Evolutionary conservation across 2,329 filamentous ascomycete species (phyloP).

Genomic region (Neonectria punicea): DNA sequence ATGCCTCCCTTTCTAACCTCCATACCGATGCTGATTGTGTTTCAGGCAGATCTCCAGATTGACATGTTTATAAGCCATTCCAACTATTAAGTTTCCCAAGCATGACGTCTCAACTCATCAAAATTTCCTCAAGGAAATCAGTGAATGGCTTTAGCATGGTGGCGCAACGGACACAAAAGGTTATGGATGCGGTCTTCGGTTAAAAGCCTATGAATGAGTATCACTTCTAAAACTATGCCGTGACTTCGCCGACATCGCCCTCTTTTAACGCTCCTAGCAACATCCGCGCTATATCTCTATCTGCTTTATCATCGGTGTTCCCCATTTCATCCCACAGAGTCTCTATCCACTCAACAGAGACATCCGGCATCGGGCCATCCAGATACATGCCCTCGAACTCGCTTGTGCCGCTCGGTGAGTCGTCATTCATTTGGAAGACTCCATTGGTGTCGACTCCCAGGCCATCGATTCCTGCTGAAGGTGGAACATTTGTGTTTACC

Average conservation of each 20-base stretch:
- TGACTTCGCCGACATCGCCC: slow-evolving; percentile 35
- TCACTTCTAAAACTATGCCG: not conserved
- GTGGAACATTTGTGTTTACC: slow-evolving; percentile 33
- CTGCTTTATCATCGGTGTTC: slow-evolving; percentile 43
- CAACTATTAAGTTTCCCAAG: not conserved
- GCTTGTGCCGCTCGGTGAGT: slow-evolving; percentile 34
- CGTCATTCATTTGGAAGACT: slow-evolving; percentile 46
- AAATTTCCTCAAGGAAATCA: not conserved
- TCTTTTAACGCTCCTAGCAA: slow-evolving; percentile 53
- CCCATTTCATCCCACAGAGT: slow-evolving; percentile 48
- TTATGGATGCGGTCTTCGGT: slow-evolving; percentile 4
- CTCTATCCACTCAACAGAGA: slow-evolving; percentile 51
- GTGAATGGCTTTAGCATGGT: not conserved
- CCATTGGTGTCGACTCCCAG: slow-evolving; percentile 47
- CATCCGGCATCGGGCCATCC: slow-evolving; percentile 43
- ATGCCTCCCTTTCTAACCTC: not conserved
- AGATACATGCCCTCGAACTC: slow-evolving; percentile 43
- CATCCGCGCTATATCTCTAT: slow-evolving; percentile 51
- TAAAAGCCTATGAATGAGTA: not conserved
- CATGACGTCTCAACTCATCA: not conserved
- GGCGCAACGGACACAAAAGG: not conserved
- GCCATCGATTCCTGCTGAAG: slow-evolving; percentile 45
- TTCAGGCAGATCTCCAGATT: not conserved
- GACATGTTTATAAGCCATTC: too few species aligned
- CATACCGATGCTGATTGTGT: not conserved